Evolutionary conservation across 208 protist genomes (phyloP).

Genomic region (Leptomonas seymouri): DNA sequence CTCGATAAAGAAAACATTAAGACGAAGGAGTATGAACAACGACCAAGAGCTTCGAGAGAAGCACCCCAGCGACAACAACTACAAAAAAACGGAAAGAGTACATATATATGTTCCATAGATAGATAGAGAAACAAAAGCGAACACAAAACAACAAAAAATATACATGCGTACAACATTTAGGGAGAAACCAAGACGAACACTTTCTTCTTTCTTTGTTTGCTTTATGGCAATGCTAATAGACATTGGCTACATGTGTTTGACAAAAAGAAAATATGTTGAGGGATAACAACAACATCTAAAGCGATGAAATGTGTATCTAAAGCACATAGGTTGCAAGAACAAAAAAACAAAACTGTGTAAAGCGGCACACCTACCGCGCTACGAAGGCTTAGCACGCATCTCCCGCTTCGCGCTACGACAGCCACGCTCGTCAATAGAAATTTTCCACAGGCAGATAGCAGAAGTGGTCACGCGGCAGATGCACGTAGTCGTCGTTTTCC

Average conservation of each 20-base stretch:
- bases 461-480: conserved; percentile 74
- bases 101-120: not conserved
- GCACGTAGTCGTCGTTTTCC: conserved; percentile 62
- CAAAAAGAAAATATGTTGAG: too few relatives aligned
- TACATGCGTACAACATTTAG: not conserved
- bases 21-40: not conserved
- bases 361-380: not conserved
- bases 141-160: not conserved
- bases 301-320: not conserved
- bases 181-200: too few relatives aligned
- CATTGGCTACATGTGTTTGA: too few relatives aligned
- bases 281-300: not conserved
- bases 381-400: not conserved
- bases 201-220: too few relatives aligned
- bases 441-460: conserved; percentile 56
- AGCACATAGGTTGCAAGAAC: conserved; percentile 10
- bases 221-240: too few relatives aligned
- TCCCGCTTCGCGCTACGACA: not conserved
- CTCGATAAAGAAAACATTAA: too few relatives aligned
- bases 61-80: conserved; percentile 7
- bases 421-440: conserved; percentile 23
- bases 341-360: too few relatives aligned
- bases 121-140: not conserved
- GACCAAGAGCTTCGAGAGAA: not conserved
- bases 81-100: not conserved